Percentiles rank a stretch among this genome's conserved stretches.
Evolutionary conservation across 2,329 filamentous ascomycete species (phyloP).

Genomic region (Penicillium sumatraense): DNA sequence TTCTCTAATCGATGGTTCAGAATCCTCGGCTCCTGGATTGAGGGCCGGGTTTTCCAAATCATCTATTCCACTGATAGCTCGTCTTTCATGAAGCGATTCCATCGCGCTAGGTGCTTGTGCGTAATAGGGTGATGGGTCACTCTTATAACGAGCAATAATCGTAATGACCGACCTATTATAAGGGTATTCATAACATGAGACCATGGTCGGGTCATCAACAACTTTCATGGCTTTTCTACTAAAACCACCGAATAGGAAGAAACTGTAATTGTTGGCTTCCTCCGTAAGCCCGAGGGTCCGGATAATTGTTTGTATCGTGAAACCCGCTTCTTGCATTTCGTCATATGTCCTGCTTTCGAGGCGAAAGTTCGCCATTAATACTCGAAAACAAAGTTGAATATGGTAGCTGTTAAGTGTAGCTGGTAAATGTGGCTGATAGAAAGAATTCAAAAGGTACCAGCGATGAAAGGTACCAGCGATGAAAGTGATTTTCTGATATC

Average conservation of each 20-base stretch:
- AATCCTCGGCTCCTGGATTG: neutral
- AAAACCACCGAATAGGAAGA: neutral
- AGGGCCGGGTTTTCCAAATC: neutral
- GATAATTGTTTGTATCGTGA: neutral
- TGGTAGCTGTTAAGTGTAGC: no score
- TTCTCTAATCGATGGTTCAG: neutral
- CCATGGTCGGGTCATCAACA: neutral
- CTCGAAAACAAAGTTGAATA: no score
- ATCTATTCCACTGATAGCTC: neutral
- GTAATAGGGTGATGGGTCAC: neutral
- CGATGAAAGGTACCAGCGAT: no score
- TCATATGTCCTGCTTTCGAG: neutral
- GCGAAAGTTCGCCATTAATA: neutral
- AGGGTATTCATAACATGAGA: neutral
- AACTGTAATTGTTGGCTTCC: neutral
- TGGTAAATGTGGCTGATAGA: no score
- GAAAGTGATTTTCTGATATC: no score
- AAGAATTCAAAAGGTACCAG: no score
- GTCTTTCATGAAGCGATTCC: neutral
- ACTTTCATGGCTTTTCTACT: neutral
- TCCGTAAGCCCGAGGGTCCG: neutral
- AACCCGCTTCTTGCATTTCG: neutral
- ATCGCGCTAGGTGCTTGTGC: neutral
- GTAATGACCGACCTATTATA: neutral
- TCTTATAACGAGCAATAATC: neutral